These are phyloP conservation scores for Domatiomyces globalis DNA, from an alignment of 2,329 filamentous ascomycete species.

Conservation along the genomic window DNA sequence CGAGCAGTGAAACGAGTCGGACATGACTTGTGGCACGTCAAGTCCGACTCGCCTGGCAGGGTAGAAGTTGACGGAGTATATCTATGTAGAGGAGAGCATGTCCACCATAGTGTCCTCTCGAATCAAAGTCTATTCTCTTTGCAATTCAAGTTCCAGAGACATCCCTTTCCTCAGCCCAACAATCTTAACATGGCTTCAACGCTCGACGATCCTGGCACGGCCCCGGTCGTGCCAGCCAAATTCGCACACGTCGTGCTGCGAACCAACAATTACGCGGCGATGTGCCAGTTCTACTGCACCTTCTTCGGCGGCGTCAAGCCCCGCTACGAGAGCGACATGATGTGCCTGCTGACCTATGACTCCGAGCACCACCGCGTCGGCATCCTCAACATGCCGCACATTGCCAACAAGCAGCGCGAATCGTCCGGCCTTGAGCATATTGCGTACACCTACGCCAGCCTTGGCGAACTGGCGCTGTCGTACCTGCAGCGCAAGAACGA, in stretches of 20 bases:
- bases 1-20: too few species aligned
- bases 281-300: conserved; percentile 5
- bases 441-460: conserved; percentile 27
- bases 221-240: conserved; percentile 1
- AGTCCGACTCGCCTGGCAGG: too few species aligned
- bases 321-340: neutral
- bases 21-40: too few species aligned
- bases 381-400: conserved; percentile 21
- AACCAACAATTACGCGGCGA: conserved; percentile 3
- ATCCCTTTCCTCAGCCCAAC: too few species aligned
- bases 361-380: conserved; percentile 30
- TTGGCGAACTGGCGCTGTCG: conserved; percentile 24
- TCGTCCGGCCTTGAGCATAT: conserved; percentile 30
- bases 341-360: conserved; percentile 7
- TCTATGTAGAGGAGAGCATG: too few species aligned
- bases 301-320: conserved; percentile 2
- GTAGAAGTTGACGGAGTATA: too few species aligned
- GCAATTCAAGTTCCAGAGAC: too few species aligned
- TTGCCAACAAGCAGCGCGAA: conserved; percentile 11
- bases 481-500: conserved; percentile 21
- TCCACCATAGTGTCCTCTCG: too few species aligned
- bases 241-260: conserved; percentile 8
- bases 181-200: too few species aligned
- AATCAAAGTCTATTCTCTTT: too few species aligned
- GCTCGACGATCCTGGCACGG: too few species aligned